Evolutionary conservation across 441 rosid genomes (phyloP), one percentile per base, ranked within the genome.

Genomic region (Syzygium syzygioides): DNA sequence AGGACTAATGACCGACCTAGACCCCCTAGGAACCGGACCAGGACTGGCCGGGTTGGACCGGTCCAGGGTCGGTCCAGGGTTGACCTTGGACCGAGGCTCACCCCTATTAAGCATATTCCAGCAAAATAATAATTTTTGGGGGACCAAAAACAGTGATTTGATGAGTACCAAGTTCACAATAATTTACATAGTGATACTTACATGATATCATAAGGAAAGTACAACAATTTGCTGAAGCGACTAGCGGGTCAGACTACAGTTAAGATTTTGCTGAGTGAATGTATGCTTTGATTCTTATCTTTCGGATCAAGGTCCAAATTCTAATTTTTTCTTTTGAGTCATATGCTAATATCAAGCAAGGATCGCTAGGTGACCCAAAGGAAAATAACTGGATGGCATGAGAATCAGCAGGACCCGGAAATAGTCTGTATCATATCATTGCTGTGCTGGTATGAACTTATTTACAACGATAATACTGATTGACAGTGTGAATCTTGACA

Each of bases 181-280:
- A 30, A 64, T 30, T n/a, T 64, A 30, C 76, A 30, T 64, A 34
- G 41, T 30, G 23, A 30, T 64, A 30, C 0, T 64, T 30, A 30
- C 41, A 64, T 15, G 41, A 32, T 64, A 34, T 30, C 30, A 34
- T 4, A 23, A 30, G 41, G 32, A 64, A 32, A 64, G 76, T 7
- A 30, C 0, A 0, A 30, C 1, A 4, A 19, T 32, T 1, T 17
- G 0, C 17, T 17, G 23, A 64, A 0, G 13, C 0, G 23, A 64
- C 30, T 64, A 30, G 76, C 20, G 23, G 3, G 76, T 64, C 23
- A 0, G 76, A 64, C 41, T 19, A 0, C 4, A 30, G 76, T 64
- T 64, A 64, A 30, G 41, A 64, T 64, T 64, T 64, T 17, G 76
- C 41, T 30, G 0, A 30, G 76, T 64, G 76, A 64, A 30, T 30